Evolutionary conservation across 768 basidiomycete genomes (phyloP).

Genomic region (Suillus discolor): DNA sequence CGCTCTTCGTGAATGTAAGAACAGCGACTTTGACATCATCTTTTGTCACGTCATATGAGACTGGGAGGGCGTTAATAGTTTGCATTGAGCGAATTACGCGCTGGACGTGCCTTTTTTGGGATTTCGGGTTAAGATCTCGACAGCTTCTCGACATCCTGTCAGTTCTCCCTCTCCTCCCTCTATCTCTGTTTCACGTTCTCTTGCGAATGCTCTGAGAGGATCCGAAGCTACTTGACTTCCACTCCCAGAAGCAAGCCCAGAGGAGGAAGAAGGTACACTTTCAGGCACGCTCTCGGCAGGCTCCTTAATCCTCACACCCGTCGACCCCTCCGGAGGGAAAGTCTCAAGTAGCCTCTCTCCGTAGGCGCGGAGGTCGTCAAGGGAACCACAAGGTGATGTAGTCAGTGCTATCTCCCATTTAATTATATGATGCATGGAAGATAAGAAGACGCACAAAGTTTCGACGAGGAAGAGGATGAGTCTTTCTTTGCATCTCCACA

Average conservation of each 20-base stretch:
- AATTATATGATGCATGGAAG: neutral
- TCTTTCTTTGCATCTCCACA: neutral
- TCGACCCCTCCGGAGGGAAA: conserved; percentile 37
- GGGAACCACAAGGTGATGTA: conserved; percentile 26
- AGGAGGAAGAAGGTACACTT: neutral
- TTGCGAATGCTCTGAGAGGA: neutral
- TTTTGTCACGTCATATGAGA: conserved; percentile 94
- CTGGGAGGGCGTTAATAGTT: conserved; percentile 38
- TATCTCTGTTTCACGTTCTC: conserved; percentile 23
- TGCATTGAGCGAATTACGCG: neutral
- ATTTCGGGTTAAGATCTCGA: conserved; percentile 88
- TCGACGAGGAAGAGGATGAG: neutral
- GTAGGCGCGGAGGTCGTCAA: conserved; percentile 55
- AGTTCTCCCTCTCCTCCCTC: conserved; percentile 45
- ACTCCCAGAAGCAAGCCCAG: neutral
- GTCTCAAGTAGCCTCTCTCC: conserved; percentile 52
- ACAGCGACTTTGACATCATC: conserved; percentile 89
- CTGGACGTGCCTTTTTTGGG: conserved; percentile 76
- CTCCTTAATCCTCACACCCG: conserved; percentile 28
- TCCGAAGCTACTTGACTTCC: neutral
- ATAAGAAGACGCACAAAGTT: conserved; percentile 20
- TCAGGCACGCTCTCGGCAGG: conserved; percentile 30
- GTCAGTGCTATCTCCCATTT: conserved; percentile 10
- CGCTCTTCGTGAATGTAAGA: conserved; percentile 88
- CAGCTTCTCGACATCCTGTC: conserved; percentile 77